A percentile compares a stretch with the other conserved stretches of the same genome.
These are phyloP conservation scores for Sclerotinia glacialis DNA, from an alignment of 2,329 filamentous ascomycete genomes.

Conservation along the genomic window DNA sequence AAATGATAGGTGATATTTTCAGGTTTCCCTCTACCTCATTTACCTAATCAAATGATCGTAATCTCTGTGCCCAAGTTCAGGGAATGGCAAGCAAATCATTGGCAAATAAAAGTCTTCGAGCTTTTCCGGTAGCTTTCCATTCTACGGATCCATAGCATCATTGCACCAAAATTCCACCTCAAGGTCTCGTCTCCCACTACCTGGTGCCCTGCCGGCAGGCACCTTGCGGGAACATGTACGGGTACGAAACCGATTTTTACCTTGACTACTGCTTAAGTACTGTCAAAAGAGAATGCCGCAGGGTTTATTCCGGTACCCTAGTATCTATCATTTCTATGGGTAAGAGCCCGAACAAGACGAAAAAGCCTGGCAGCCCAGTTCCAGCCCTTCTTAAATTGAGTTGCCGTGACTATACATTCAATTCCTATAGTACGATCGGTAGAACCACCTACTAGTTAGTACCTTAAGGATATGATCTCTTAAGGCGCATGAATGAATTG, in stretches of 20 bases:
- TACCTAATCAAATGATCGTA: conserved; percentile 30
- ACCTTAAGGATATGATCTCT: not conserved
- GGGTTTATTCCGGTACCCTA: conserved; percentile 13
- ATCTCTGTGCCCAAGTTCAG: conserved; percentile 29
- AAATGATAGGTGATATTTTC: conserved; percentile 26
- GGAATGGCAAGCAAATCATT: conserved; percentile 6
- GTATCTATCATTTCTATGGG: conserved; percentile 20
- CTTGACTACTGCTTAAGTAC: not conserved
- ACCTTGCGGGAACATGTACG: conserved; percentile 17
- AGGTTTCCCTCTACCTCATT: conserved; percentile 15
- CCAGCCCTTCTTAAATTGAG: conserved; percentile 8
- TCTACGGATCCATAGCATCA: not conserved
- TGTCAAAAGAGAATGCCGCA: conserved; percentile 12
- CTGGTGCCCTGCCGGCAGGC: conserved; percentile 31
- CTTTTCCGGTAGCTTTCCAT: conserved; percentile 8
- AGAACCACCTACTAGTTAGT: not conserved
- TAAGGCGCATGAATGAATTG: conserved; percentile 28
- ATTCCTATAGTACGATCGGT: conserved; percentile 1
- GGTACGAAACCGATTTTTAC: conserved; percentile 7
- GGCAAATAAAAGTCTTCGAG: conserved; percentile 1
- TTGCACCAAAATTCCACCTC: conserved; percentile 7
- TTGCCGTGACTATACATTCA: conserved; percentile 7
- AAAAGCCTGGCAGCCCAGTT: conserved; percentile 10
- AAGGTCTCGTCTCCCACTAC: conserved; percentile 35
- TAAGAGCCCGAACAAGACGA: conserved; percentile 15